Percentiles rank a stretch among this genome's conserved stretches.
These are phyloP conservation scores for Anthracocystis setariae DNA, from an alignment of 1,284 basidiomycete species.

Conservation along the genomic window DNA sequence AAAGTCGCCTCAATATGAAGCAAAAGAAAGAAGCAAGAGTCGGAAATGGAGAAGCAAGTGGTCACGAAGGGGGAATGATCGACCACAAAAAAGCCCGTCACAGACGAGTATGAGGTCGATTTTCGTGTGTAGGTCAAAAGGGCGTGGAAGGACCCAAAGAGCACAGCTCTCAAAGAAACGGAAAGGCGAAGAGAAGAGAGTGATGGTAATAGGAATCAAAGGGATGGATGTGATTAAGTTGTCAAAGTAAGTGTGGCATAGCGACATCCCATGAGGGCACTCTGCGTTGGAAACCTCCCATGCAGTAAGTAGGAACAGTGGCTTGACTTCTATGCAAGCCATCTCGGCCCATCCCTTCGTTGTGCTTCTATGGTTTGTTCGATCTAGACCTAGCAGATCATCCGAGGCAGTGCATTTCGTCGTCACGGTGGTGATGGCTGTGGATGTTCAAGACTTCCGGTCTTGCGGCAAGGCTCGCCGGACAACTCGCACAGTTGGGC, in stretches of 20 bases:
- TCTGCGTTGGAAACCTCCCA: too few species aligned
- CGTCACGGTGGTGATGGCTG: too few species aligned
- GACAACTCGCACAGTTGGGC: constrained; percentile 23
- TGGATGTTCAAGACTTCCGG: constrained; percentile 14
- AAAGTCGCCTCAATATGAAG: constrained; percentile 25
- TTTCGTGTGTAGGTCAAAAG: constrained; percentile 3
- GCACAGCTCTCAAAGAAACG: constrained; percentile 44
- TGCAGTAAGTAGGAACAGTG: constrained; percentile 8
- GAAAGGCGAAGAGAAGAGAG: constrained; percentile 11
- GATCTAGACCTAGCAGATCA: background rate
- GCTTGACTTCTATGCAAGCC: constrained; percentile 20
- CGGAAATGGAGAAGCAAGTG: background rate
- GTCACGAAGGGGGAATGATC: constrained; percentile 2
- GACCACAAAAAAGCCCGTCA: constrained; percentile 14
- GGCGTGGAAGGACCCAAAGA: constrained; percentile 21
- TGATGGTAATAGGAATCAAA: constrained; percentile 21
- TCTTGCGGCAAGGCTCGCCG: background rate
- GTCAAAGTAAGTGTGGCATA: background rate
- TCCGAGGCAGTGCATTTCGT: background rate
- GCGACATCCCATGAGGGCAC: too few species aligned
- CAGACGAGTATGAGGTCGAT: constrained; percentile 31
- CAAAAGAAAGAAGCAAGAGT: constrained; percentile 1
- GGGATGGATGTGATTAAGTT: background rate
- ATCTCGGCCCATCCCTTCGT: background rate
- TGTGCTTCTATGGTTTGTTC: constrained; percentile 6